Percentiles rank a stretch among this genome's conserved stretches.
Conservation (phyloP, 192 early-diverging fungal species). For the Thoreauomyces humboldtii region DNA sequence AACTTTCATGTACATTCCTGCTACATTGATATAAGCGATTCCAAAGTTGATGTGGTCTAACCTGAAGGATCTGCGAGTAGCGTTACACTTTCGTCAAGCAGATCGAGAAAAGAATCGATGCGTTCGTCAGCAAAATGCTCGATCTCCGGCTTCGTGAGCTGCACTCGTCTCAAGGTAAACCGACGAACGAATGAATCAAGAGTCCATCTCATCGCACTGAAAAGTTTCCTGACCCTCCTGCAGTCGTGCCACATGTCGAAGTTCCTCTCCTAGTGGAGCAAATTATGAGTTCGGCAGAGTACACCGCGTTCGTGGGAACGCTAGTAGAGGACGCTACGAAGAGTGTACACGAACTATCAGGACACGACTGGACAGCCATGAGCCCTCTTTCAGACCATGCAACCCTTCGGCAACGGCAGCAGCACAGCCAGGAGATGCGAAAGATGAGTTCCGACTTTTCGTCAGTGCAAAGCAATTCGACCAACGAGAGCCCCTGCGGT, state of each 20-base stretch:
- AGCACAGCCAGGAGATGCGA: slow-evolving; percentile 1
- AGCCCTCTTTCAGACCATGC: not conserved
- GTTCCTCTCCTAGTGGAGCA: slow-evolving; percentile 37
- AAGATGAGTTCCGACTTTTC: slow-evolving; percentile 28
- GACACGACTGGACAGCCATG: not conserved
- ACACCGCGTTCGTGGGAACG: slow-evolving; percentile 29
- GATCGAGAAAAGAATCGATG: slow-evolving; percentile 36
- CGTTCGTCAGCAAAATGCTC: slow-evolving; percentile 27
- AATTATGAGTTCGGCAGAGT: slow-evolving; percentile 47
- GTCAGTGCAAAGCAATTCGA: slow-evolving; percentile 36
- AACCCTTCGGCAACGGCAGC: not conserved
- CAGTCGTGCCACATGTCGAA: slow-evolving; percentile 5
- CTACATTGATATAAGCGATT: no score
- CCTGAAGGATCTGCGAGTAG: slow-evolving; percentile 24
- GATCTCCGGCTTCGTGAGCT: slow-evolving; percentile 21
- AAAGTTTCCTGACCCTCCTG: no score
- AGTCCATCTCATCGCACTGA: not conserved
- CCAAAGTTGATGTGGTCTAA: no score
- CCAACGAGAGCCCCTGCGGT: slow-evolving; percentile 31
- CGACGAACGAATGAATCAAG: not conserved
- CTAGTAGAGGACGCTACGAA: slow-evolving; percentile 31
- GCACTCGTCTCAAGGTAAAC: not conserved
- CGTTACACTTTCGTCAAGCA: slow-evolving; percentile 40
- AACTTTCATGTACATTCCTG: slow-evolving; percentile 49
- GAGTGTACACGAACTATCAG: slow-evolving; percentile 6